Percentiles rank a stretch among this genome's conserved stretches.
Conservation (phyloP, 495 filamentous ascomycete genomes). For the Penicillium antarcticum region DNA sequence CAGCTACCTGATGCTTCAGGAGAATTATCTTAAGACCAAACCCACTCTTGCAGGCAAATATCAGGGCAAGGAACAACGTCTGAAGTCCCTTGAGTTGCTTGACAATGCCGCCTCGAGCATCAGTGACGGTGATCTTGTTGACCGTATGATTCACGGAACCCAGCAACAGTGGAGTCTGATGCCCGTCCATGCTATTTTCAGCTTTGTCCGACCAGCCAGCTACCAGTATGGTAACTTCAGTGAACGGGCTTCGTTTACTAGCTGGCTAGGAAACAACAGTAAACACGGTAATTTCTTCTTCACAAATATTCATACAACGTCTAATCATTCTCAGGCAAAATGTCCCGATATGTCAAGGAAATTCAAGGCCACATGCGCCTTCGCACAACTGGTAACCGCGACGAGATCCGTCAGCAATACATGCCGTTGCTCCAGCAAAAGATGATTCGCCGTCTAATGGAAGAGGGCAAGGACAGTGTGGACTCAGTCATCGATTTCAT, state of each 20-base stretch:
- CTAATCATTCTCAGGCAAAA: conserved; percentile 54
- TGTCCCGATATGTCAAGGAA: conserved; percentile 83
- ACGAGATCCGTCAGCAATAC: conserved; percentile 94
- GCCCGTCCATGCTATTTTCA: conserved; percentile 96
- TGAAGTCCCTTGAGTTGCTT: conserved; percentile 78
- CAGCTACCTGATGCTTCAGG: conserved; percentile 94
- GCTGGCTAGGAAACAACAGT: conserved; percentile 94
- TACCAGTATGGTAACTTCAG: conserved; percentile 74
- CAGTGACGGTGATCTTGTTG: conserved; percentile 94
- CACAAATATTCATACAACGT: not conserved
- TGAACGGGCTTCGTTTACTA: conserved; percentile 66
- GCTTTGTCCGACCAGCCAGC: conserved; percentile 88
- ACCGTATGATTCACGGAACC: conserved; percentile 95
- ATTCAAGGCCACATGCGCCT: conserved; percentile 97
- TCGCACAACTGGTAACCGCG: conserved; percentile 82
- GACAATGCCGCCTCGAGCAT: conserved; percentile 92
- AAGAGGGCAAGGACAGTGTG: conserved; percentile 71
- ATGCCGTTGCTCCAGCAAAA: conserved; percentile 83
- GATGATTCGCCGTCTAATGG: conserved; percentile 66
- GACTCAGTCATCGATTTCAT: conserved; percentile 80
- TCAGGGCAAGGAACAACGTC: conserved; percentile 60
- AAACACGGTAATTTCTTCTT: conserved; percentile 57
- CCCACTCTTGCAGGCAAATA: conserved; percentile 60
- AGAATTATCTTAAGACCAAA: conserved; percentile 87
- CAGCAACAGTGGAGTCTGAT: conserved; percentile 98